Percentiles rank a stretch among this genome's conserved stretches.
phyloP scores from a whole-genome alignment of 129 eudicot species.

The Lactuca saligna region DNA sequence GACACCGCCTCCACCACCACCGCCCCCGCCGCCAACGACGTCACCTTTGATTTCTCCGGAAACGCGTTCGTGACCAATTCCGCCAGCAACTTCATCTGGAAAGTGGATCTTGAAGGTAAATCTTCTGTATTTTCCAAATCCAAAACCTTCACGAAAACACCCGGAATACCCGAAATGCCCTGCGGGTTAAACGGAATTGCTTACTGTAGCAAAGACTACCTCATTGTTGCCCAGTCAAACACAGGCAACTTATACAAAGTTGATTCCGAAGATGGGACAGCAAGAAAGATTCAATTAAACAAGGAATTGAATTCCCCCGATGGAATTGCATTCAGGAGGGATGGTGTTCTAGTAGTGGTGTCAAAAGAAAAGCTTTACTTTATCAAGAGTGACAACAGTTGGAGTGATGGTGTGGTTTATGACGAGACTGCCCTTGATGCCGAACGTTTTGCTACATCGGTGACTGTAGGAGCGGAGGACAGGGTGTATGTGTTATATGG shows the following conservation, averaged over 20 bases:
- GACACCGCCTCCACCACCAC: conserved; percentile 30
- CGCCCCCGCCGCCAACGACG: conserved; percentile 48
- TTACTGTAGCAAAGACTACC: conserved; percentile 46
- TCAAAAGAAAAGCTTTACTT: conserved; percentile 52
- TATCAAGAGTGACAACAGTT: conserved; percentile 67
- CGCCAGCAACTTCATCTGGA: conserved; percentile 48
- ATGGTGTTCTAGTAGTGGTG: conserved; percentile 80
- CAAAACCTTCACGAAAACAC: conserved; percentile 29
- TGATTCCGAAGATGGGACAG: conserved; percentile 50
- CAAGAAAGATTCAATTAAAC: conserved; percentile 47
- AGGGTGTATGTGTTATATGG: conserved; percentile 92
- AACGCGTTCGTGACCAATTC: conserved; percentile 77
- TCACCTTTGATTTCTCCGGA: conserved; percentile 59
- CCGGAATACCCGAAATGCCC: conserved; percentile 27
- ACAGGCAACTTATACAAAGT: conserved; percentile 69
- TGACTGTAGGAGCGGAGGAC: conserved; percentile 63
- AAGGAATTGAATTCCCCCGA: conserved; percentile 49
- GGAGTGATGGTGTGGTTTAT: conserved; percentile 76
- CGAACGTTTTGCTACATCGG: conserved; percentile 57
- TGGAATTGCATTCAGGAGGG: conserved; percentile 71
- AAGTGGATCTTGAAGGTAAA: conserved; percentile 48
- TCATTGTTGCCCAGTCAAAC: conserved; percentile 64
- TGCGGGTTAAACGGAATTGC: conserved; percentile 65
- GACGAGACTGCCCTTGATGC: conserved; percentile 84
- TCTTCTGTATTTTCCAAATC: conserved; percentile 49